These are phyloP conservation scores for Neodidymelliopsis sp. DNA, from an alignment of 2,329 filamentous ascomycete genomes.

Conservation along the genomic window DNA sequence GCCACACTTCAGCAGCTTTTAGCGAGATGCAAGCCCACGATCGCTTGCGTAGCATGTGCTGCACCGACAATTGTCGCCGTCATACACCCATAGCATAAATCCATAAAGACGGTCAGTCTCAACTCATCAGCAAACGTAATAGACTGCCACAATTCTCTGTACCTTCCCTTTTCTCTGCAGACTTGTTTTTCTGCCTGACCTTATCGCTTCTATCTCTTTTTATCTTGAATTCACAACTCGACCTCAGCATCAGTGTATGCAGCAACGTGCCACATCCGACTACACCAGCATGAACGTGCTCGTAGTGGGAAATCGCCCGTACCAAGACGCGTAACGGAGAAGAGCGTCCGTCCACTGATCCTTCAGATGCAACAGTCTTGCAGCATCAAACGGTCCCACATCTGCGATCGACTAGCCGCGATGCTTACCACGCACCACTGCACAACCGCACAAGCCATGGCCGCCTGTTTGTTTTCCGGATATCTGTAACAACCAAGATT, in stretches of 20 bases:
- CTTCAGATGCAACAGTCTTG: neutral
- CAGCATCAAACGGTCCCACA: slow-evolving; percentile 1
- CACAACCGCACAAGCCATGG: too few species aligned
- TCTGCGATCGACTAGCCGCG: too few species aligned
- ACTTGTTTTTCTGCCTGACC: too few species aligned
- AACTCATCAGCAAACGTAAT: slow-evolving; percentile 8
- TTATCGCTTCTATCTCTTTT: too few species aligned
- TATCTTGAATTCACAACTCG: too few species aligned
- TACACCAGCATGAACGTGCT: neutral
- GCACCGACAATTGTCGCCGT: slow-evolving; percentile 1
- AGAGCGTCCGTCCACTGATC: neutral
- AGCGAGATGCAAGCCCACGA: slow-evolving; percentile 5
- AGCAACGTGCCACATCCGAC: too few species aligned
- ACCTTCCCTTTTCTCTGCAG: too few species aligned
- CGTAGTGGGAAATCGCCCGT: neutral
- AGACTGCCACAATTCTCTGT: too few species aligned
- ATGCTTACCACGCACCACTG: too few species aligned
- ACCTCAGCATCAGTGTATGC: too few species aligned
- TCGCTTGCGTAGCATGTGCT: neutral
- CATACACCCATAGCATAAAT: neutral
- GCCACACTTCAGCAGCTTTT: neutral
- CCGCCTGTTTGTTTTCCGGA: too few species aligned
- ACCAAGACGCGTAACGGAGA: neutral
- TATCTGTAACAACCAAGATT: too few species aligned
- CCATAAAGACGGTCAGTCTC: neutral